Evolutionary conservation across 495 filamentous ascomycete genomes (phyloP).

Genomic region (Penicillium ucsense): DNA sequence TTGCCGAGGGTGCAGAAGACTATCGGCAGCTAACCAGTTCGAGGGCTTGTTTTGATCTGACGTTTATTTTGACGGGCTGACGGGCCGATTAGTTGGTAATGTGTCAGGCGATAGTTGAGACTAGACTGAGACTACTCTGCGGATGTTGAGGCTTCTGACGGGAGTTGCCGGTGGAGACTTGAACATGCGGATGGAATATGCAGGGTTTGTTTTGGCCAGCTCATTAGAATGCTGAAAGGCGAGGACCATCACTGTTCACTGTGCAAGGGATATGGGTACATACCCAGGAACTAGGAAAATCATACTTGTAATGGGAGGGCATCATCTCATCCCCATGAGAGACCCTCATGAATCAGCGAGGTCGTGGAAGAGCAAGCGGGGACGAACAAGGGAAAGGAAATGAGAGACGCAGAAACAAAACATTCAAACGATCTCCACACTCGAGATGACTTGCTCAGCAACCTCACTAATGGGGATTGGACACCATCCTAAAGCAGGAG

Average conservation of each 20-base stretch:
- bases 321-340: too few species aligned
- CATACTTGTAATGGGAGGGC: too few species aligned
- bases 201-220: neutral
- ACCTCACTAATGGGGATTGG: neutral
- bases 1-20: constrained; percentile 1
- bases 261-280: neutral
- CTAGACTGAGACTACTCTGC: constrained; percentile 1
- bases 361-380: too few species aligned
- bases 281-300: too few species aligned
- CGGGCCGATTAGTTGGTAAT: constrained; percentile 2
- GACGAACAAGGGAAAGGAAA: too few species aligned
- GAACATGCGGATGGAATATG: neutral
- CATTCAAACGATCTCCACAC: too few species aligned
- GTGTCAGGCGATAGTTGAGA: constrained; percentile 4
- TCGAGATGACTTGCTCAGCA: too few species aligned
- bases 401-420: too few species aligned
- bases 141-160: neutral
- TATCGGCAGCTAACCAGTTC: neutral
- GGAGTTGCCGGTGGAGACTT: neutral
- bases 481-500: neutral
- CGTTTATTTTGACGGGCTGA: constrained; percentile 5
- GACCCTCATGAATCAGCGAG: too few species aligned
- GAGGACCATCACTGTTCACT: neutral
- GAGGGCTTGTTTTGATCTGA: neutral
- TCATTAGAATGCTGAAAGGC: neutral